Conservation (phyloP, 1,284 basidiomycete species). For the Porogramme epimiltina region DNA sequence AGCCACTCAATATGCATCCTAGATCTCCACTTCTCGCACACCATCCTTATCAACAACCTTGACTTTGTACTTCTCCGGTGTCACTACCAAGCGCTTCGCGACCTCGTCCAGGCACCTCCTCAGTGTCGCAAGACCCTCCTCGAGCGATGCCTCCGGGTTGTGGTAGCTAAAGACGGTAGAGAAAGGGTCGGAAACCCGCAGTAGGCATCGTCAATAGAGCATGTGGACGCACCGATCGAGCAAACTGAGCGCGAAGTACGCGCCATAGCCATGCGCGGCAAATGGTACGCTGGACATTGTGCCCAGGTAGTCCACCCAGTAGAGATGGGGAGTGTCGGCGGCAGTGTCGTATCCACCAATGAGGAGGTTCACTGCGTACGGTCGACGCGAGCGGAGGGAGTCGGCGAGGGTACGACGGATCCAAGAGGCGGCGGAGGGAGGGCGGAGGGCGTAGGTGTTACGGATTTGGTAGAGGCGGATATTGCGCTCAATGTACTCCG, state of each 20-base stretch:
- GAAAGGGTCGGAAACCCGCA: too few species aligned
- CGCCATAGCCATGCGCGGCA: constrained; percentile 94
- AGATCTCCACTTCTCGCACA: constrained; percentile 76
- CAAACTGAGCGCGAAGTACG: constrained; percentile 91
- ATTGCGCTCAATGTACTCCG: constrained; percentile 96
- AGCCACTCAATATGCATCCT: constrained; percentile 7
- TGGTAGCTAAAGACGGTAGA: constrained; percentile 66
- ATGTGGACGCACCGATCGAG: constrained; percentile 73
- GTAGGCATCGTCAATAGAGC: constrained; percentile 49
- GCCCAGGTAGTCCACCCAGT: constrained; percentile 97
- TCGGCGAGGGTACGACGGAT: constrained; percentile 90
- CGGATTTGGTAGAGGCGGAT: constrained; percentile 96
- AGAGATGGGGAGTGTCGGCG: constrained; percentile 72
- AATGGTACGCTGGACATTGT: constrained; percentile 90
- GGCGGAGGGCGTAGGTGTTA: constrained; percentile 87
- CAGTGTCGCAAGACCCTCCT: constrained; percentile 85
- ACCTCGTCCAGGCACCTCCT: constrained; percentile 90
- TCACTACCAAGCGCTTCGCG: constrained; percentile 82
- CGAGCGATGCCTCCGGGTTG: constrained; percentile 78
- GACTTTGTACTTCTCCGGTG: constrained; percentile 83
- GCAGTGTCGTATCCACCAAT: constrained; percentile 89
- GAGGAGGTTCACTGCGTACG: constrained; percentile 93
- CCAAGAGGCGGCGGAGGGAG: constrained; percentile 92
- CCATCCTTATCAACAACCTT: constrained; percentile 93
- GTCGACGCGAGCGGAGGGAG: constrained; percentile 84